Percentiles rank a stretch among this genome's conserved stretches.
These are phyloP conservation scores for Umbelopsis vinacea DNA, from an alignment of 192 early-diverging fungal species.

Conservation along the genomic window DNA sequence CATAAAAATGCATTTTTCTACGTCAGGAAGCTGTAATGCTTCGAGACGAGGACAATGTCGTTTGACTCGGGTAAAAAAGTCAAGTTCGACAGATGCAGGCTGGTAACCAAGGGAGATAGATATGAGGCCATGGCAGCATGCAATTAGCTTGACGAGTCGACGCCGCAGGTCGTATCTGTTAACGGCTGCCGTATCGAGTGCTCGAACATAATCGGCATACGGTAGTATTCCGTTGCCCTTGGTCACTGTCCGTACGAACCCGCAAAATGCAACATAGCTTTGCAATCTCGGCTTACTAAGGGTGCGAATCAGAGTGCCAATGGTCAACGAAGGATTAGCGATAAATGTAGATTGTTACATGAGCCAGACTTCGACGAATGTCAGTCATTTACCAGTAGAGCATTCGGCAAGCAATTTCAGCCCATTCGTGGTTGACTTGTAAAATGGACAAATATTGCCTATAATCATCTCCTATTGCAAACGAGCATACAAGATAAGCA, in stretches of 20 bases:
- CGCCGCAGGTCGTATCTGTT: constrained; percentile 17
- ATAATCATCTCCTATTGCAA: not conserved
- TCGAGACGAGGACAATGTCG: not conserved
- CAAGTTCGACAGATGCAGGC: constrained; percentile 4
- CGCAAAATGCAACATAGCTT: constrained; percentile 8
- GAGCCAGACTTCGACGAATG: no score
- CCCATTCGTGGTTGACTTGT: constrained; percentile 9
- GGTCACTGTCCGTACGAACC: not conserved
- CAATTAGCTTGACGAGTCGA: constrained; percentile 2
- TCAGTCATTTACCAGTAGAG: not conserved
- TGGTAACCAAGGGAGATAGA: not conserved
- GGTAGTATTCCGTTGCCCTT: not conserved
- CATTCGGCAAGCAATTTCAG: not conserved
- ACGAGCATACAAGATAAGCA: not conserved
- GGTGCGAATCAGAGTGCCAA: no score
- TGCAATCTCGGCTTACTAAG: not conserved
- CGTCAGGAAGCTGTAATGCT: not conserved
- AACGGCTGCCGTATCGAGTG: not conserved
- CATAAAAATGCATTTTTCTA: constrained; percentile 18
- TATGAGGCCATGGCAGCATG: not conserved
- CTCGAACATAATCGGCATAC: constrained; percentile 13
- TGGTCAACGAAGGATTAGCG: no score
- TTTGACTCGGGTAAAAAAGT: not conserved
- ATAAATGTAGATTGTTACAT: no score
- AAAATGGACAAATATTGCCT: not conserved